Evolutionary conservation across 2,329 filamentous ascomycete species (phyloP).

Genomic region (Cryphonectria radicalis): DNA sequence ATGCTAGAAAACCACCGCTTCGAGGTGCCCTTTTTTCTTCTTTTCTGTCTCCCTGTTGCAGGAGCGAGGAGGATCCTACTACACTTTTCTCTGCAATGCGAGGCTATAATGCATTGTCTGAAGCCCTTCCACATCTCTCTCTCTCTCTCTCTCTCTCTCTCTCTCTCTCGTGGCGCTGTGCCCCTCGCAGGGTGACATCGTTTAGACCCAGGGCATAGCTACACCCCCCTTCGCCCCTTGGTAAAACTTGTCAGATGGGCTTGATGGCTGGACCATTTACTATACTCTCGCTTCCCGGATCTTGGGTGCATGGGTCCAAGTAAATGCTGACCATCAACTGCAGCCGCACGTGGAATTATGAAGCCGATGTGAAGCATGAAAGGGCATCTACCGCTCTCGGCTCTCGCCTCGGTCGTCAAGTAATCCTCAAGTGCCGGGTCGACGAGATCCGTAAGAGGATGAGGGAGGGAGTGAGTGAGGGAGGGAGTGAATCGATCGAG

Average conservation of each 20-base stretch:
- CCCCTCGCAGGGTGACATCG: conserved; percentile 20
- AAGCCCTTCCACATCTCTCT: not conserved
- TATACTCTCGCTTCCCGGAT: conserved; percentile 1
- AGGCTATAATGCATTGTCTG: conserved; percentile 19
- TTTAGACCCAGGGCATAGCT: not conserved
- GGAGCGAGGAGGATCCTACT: not conserved
- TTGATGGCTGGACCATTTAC: conserved; percentile 10
- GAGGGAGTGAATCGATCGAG: too few relatives aligned
- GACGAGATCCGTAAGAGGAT: conserved; percentile 4
- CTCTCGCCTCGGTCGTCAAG: conserved; percentile 5
- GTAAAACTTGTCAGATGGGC: conserved; percentile 3
- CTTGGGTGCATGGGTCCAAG: conserved; percentile 1
- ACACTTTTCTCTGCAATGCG: not conserved
- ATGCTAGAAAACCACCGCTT: not conserved
- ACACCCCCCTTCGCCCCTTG: not conserved
- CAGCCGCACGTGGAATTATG: conserved; percentile 1
- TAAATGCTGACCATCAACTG: conserved; percentile 19
- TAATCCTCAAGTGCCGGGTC: conserved; percentile 15
- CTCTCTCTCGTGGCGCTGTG: not conserved
- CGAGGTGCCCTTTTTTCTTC: not conserved
- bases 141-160: too few relatives aligned
- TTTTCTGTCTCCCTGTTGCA: not conserved
- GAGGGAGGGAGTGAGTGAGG: not conserved
- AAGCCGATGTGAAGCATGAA: not conserved
- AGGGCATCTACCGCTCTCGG: not conserved